A percentile compares a stretch with the other conserved stretches of the same genome.
Evolutionary conservation across 495 filamentous ascomycete species (phyloP).

Genomic region (Xylaria grammica): DNA sequence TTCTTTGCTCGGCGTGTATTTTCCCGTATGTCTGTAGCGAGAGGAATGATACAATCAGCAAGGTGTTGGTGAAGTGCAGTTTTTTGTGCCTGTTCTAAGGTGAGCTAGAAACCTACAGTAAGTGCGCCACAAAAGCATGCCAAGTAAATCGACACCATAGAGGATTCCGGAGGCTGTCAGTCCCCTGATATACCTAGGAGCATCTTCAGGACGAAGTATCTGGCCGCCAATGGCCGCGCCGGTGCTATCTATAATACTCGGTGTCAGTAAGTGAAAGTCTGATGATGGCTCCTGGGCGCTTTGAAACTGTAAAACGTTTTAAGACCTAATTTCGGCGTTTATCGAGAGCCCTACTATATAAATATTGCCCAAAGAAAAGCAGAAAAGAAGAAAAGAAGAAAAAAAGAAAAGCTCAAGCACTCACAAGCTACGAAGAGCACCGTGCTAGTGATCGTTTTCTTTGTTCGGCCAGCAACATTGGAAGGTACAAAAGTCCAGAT

Average conservation of each 20-base stretch:
- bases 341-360: no score
- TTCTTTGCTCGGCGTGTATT: slow-evolving; percentile 25
- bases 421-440: slow-evolving; percentile 48
- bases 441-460: slow-evolving; percentile 31
- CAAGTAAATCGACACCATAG: neutral
- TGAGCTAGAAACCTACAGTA: slow-evolving; percentile 31
- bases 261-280: no score
- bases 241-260: no score
- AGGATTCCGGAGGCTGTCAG: neutral
- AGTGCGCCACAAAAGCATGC: slow-evolving; percentile 18
- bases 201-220: slow-evolving; percentile 59
- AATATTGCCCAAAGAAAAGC: no score
- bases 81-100: no score
- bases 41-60: no score
- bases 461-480: slow-evolving; percentile 34
- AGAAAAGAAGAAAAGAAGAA: no score
- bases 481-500: slow-evolving; percentile 34
- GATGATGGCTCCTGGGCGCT: no score
- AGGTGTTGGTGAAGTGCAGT: no score
- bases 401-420: no score
- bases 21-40: slow-evolving; percentile 23
- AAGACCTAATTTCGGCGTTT: no score
- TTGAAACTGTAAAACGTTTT: no score
- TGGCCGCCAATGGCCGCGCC: slow-evolving; percentile 62
- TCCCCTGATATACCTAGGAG: slow-evolving; percentile 27